phyloP scores from a whole-genome alignment of 495 filamentous ascomycete genomes.

The Hypomontagnella monticulosa region DNA sequence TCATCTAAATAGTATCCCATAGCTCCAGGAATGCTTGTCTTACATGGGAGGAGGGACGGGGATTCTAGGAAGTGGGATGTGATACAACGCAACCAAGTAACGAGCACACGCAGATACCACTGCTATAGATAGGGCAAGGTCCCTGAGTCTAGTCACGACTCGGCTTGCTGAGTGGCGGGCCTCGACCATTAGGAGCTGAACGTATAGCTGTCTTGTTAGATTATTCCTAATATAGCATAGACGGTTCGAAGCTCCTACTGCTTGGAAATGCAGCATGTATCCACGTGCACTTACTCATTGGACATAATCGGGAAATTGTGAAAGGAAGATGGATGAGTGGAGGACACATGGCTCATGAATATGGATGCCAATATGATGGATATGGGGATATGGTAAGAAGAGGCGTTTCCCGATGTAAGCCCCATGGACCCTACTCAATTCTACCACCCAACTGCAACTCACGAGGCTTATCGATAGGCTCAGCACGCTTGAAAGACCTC shows the following conservation, averaged over 20 bases:
- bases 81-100: constrained; percentile 9
- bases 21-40: constrained; percentile 11
- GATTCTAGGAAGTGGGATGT: background rate
- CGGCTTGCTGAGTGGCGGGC: background rate
- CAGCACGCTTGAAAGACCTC: background rate
- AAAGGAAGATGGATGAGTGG: constrained; percentile 6
- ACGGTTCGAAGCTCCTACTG: background rate
- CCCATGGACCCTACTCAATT: background rate
- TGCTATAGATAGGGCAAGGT: background rate
- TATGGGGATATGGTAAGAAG: no score
- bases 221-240: background rate
- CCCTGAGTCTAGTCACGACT: background rate
- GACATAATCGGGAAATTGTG: background rate
- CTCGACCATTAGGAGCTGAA: background rate
- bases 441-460: background rate
- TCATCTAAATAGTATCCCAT: constrained; percentile 5
- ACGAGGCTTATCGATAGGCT: constrained; percentile 18
- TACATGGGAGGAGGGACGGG: background rate
- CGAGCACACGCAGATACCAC: background rate
- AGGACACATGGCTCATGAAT: background rate
- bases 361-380: no score
- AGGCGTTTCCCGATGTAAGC: background rate
- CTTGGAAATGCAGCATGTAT: background rate
- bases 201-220: background rate
- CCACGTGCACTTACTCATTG: constrained; percentile 28